Evolutionary conservation across 2,329 filamentous ascomycete genomes (phyloP), one percentile per base, ranked within the genome.

Genomic region (Arthrobotrys megalospora): DNA sequence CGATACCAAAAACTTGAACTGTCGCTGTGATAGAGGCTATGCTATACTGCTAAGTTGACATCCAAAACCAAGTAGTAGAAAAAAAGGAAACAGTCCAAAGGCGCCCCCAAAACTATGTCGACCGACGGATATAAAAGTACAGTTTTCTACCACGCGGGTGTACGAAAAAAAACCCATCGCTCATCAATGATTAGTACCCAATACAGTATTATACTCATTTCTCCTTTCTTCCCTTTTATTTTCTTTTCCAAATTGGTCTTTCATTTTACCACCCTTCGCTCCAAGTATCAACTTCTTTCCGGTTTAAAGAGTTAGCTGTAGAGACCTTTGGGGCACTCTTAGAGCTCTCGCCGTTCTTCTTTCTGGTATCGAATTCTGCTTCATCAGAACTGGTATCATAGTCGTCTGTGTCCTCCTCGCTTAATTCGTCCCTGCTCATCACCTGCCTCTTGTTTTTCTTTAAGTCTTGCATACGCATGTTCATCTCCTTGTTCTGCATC

Each of bases 261-360:
- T 70, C 19, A 28, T 12, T 52, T 10, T 24, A 77, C 73, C 73
- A 77, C 21, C 73, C 73, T 63, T 77, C 73, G 36, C 73, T 77
- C 73, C 73, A 77, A n/a, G 21, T 77, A 70, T 77, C 73, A 3
- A 77, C 73, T 32, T 66, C 73, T 19, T 77, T 71, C 45, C 73
- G 11, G 19, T 77, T 77, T 21, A 77, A 48, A 43, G 73, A 65
- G 28, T 43, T 63, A 3, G 62, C 48, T 8, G 66, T 71, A 32
- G 73, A 77, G 2, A 67, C 45, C 19, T 41, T 55, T 3, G 65
- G 47, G n/a, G 50, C 43, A 45, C 73, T 77, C 34, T 47, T 71
- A 32, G 73, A 77, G 10, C 73, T 70, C 66, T 77, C 73, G 1
- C 73, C 73, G 8, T 70, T 66, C 65, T 77, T 77, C 50, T 12